Evolutionary conservation across 1,284 basidiomycete species (phyloP), one percentile per base, ranked within the genome.

Genomic region (Cryptococcus sp.): DNA sequence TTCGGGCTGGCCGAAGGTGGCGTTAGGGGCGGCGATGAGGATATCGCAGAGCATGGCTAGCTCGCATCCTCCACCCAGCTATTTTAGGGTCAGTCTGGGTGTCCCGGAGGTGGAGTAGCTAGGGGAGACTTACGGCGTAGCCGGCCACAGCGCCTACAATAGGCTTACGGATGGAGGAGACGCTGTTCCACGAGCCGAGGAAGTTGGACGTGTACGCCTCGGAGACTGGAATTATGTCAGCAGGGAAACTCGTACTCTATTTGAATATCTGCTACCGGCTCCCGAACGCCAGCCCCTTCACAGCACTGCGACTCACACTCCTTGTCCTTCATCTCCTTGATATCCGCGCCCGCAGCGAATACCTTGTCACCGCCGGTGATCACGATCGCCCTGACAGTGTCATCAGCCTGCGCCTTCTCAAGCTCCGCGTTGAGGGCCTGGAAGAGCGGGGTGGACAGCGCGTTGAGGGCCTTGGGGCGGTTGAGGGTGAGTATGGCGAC

Each of bases 11-110:
- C 92, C 93, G 69, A 98, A 97, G 65, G 85, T 86, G 37, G 96
- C 95, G 20, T 85, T 91, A 5, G 91, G 89, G 6, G 93, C 88
- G n/a, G 89, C 92, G 59, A 98, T 85, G 71, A 98, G 87, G 77
- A 98, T 94, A 79, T 98, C 96, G 77, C 91, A 80, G 77, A 94
- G 91, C 73, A 98, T 85, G 12, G 95, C 94, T 49, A 98, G 84
- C 76, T 98, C 95, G 70, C 93, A 95, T 51, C 95, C 95, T 49
- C 95, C 95, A 13, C 95, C 95, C 61, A 98, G 88, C 91, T 84
- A 16, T 24, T 35, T 16, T 12, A 47, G 46, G 13, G 40, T 50
- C 35, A 35, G 40, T 37, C 11, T 18, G 3, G 37, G 11, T 36
- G 40, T 4, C 4, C 13, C 36, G 46, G 37, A 18, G 7, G 28